Conservation (phyloP, 1,284 basidiomycete species). For the Cutaneotrichosporon arboriforme region DNA sequence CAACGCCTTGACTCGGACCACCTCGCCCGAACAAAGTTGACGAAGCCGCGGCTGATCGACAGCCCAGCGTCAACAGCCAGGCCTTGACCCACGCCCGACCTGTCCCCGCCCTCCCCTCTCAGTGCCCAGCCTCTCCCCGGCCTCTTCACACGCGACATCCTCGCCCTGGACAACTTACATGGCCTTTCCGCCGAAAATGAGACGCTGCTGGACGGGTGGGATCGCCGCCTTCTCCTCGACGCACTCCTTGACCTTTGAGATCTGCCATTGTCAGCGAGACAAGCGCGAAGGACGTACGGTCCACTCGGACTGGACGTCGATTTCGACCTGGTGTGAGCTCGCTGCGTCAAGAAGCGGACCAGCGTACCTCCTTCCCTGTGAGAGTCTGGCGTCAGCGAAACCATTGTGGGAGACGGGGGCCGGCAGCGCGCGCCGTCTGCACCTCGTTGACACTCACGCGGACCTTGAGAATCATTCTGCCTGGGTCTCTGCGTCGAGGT, state of each 20-base stretch:
- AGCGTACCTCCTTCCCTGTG: slow-evolving; percentile 44
- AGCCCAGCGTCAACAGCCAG: not conserved
- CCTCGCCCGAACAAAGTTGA: not conserved
- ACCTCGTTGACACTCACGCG: slow-evolving; percentile 29
- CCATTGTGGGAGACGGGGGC: slow-evolving; percentile 24
- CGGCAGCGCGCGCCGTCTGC: slow-evolving; percentile 2
- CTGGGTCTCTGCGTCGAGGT: not conserved
- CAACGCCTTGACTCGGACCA: not conserved
- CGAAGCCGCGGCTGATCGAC: not conserved
- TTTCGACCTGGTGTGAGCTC: slow-evolving; percentile 54
- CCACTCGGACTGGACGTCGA: slow-evolving; percentile 89
- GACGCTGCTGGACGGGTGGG: slow-evolving; percentile 89
- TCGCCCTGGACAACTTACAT: no score
- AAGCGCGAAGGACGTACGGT: slow-evolving; percentile 57
- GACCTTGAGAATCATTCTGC: slow-evolving; percentile 47
- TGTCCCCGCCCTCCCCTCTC: not conserved
- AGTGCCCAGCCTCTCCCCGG: no score
- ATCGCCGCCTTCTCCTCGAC: slow-evolving; percentile 99
- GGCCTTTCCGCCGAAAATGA: slow-evolving; percentile 92
- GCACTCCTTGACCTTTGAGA: slow-evolving; percentile 93
- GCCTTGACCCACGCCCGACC: no score
- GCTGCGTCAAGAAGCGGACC: slow-evolving; percentile 2
- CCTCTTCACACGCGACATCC: no score
- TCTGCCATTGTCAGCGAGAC: slow-evolving; percentile 53
- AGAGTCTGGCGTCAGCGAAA: slow-evolving; percentile 34